Conservation (phyloP, 1,284 basidiomycete species). For the Sanguinoderma infundibulare region DNA sequence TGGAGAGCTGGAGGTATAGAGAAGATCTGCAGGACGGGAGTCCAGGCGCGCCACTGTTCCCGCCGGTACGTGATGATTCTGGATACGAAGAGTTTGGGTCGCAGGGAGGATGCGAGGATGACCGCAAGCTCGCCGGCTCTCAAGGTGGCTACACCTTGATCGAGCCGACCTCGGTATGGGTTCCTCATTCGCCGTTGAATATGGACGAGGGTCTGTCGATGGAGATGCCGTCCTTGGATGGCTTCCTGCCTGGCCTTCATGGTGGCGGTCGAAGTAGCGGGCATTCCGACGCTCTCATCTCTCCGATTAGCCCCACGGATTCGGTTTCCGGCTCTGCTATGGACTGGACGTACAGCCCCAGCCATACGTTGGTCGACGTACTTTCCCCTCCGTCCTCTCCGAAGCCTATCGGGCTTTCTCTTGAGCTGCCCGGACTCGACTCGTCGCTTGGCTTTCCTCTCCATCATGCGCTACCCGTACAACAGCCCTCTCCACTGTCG, state of each 20-base stretch:
- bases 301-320: conserved; percentile 3
- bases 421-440: too few relatives aligned
- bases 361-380: conserved; percentile 15
- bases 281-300: conserved; percentile 3
- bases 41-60: conserved; percentile 12
- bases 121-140: conserved; percentile 10
- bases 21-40: conserved; percentile 12
- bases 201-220: conserved; percentile 19
- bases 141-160: conserved; percentile 16
- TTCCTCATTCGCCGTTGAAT: conserved; percentile 25
- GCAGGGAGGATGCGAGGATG: conserved; percentile 12
- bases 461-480: too few relatives aligned
- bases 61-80: conserved; percentile 30
- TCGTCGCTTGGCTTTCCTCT: too few relatives aligned
- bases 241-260: not conserved
- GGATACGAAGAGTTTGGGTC: conserved; percentile 27
- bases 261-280: conserved; percentile 5
- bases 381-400: too few relatives aligned
- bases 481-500: conserved; percentile 15
- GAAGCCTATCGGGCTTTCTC: too few relatives aligned
- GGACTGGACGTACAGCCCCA: conserved; percentile 20
- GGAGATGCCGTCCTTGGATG: conserved; percentile 6
- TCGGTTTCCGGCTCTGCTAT: conserved; percentile 8
- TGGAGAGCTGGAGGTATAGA: conserved; percentile 26
- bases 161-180: conserved; percentile 29